phyloP scores from a whole-genome alignment of 1,139 yeast species.

The Hansenula lynferdii region DNA sequence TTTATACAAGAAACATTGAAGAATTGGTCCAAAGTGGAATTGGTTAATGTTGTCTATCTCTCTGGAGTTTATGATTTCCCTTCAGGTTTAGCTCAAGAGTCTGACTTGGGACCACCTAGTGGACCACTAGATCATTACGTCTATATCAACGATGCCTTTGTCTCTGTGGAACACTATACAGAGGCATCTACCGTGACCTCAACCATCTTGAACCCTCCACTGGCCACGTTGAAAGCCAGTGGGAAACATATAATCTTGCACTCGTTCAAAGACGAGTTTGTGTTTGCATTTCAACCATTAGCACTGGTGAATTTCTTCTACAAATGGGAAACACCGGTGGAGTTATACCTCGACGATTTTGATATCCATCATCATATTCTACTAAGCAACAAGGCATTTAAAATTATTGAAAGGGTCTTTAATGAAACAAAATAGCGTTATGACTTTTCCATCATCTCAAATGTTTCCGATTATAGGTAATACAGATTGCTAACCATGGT shows the following conservation, averaged over 20 bases:
- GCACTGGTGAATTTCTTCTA: constrained; percentile 19
- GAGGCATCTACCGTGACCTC: neutral
- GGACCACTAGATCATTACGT: neutral
- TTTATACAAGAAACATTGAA: neutral
- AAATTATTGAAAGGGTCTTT: neutral
- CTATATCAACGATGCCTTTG: neutral
- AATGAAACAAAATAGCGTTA: neutral
- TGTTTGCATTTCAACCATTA: constrained; percentile 27
- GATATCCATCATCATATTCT: constrained; percentile 22
- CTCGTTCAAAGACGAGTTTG: constrained; percentile 32
- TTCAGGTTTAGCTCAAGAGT: neutral
- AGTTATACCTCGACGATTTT: constrained; percentile 13
- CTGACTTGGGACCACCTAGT: neutral
- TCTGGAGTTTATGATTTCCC: constrained; percentile 1
- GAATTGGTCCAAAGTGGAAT: neutral
- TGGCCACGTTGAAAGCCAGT: neutral
- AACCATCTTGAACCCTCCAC: neutral
- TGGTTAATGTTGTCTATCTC: neutral
- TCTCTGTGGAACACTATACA: neutral
- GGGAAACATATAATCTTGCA: constrained; percentile 26
- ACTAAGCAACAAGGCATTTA: neutral
- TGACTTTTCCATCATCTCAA: too few species aligned
- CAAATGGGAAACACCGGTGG: constrained; percentile 1
- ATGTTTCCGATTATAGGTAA: too few species aligned
- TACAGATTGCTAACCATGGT: too few species aligned